Base-by-base conservation (phyloP, 2,329 filamentous ascomycete genomes). In the Arthrinium phaeospermum region DNA sequence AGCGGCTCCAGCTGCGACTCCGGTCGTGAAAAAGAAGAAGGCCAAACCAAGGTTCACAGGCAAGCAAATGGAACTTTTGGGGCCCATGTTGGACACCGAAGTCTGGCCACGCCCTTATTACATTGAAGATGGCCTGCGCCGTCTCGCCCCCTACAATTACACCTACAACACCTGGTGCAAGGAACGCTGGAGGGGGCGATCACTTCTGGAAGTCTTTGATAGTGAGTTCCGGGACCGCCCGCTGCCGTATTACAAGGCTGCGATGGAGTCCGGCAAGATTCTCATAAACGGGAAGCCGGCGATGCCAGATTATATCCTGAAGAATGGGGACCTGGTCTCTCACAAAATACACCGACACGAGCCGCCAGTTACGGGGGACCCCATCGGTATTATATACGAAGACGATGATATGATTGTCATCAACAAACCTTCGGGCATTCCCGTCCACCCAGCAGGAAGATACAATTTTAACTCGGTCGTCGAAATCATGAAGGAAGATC, bases 141-240 rank as follows among this genome's bases (percentile, higher is more conserved):
- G 94, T 75, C 92, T 98, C 45, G 88, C 88, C 61, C 96, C 96
- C 4, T 98, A 99, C 80, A 91, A 96, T 81, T 98, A 89, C 82
- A 98, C 95, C 3, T 98, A 98, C 86, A 97, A 98, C 80, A 98
- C 96, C 0, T 94, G 91, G 84, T 96, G 94, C 86, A 99, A 98
- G 83, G 89, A 98, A 84, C 89, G 96, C 82, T 99, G 96, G 96
- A 90, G 96, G 71, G 94, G 92, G 45, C 88, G 94, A 49, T 88
- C 89, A 73, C 85, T 99, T 67, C 86, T 98, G 70, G 94, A 98
- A 68, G 93, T 99, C 68, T 99, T 98, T 82, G 88, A 91, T 64
- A 91, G 92, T 80, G 96, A 99, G 82, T 99, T 99, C 80, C 91
- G 96, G 77, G 96, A 99, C 83, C 87, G 96, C 24, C 91, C 94